Evolutionary conservation across 1,284 basidiomycete genomes (phyloP), one percentile per base, ranked within the genome.

Genomic region (Ceratobasidium sp.): DNA sequence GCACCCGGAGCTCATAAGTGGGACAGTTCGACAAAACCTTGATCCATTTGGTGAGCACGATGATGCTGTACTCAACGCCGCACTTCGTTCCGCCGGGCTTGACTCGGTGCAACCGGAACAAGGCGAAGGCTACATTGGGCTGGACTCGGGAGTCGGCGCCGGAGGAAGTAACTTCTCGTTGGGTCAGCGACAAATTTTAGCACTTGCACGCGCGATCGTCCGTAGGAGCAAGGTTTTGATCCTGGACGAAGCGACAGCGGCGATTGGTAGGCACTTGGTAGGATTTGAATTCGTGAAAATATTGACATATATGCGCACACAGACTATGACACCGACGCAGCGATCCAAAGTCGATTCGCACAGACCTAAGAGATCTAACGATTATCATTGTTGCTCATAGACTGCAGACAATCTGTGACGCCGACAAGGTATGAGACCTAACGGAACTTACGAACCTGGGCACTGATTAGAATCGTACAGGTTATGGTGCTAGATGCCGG

Each of bases 31-130:
- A 12, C 77, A 83, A 58, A 88, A 87, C 74, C 75, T 90, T 8
- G 88, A 89, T 75, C 91, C 92, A 0, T 93, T 93, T 75, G 84
- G 82, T 5, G 82, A 89, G 75, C 82, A 87, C 74, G 88, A 91
- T 58, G 92, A 93, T 75, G 83, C 84, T 8, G 78, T 78, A 58
- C 78, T 85, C 45, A 82, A 83, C 76, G 80, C 78, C 65, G 82
- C 82, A 6, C 77, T 85, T 6, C 77, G 82, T 70, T 75, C 73
- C 7, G 82, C 82, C 32, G 81, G 82, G 47, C 76, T 84, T 1
- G 71, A 72, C 50, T 67, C 69, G 25, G 38, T 74, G 0, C 73
- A 73, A 34, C 35, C 6, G 6, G 70, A 53, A 32, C 35, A 25
- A 3, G 8, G 31, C 25, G 70, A 68, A 45, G 83, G 85, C 35